Conservation (phyloP, 768 basidiomycete species). For the Mycena olivaceomarginata region DNA sequence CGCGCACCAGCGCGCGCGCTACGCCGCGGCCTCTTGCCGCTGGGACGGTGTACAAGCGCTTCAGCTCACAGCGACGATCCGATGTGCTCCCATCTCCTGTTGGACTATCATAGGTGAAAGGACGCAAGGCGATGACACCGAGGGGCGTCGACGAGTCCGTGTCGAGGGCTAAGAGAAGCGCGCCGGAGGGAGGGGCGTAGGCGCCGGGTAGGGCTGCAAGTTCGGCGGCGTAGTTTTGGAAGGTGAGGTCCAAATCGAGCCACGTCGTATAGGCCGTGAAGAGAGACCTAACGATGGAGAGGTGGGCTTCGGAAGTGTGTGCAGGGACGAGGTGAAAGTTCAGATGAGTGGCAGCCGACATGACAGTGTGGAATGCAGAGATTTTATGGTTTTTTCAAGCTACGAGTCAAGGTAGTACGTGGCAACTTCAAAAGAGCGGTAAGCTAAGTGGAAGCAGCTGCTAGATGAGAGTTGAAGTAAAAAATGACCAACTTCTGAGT, state of each 20-base stretch:
- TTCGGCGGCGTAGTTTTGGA: constrained; percentile 5
- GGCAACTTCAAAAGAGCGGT: too few relatives aligned
- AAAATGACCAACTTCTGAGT: too few relatives aligned
- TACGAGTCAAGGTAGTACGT: too few relatives aligned
- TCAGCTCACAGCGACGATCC: neutral
- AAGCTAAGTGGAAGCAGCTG: too few relatives aligned
- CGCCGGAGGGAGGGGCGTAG: neutral
- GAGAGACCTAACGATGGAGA: neutral
- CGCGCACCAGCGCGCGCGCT: neutral
- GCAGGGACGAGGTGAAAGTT: constrained; percentile 1
- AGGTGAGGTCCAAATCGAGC: constrained; percentile 1
- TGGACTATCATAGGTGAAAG: too few relatives aligned
- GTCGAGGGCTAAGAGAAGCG: constrained; percentile 4
- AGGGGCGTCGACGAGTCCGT: constrained; percentile 1
- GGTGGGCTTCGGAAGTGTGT: constrained; percentile 2
- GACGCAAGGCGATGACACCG: neutral
- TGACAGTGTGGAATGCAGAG: too few relatives aligned
- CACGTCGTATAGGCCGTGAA: constrained; percentile 9
- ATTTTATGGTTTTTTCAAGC: neutral
- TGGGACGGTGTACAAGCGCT: constrained; percentile 4
- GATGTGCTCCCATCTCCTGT: too few relatives aligned
- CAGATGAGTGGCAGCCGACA: neutral
- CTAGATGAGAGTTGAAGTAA: too few relatives aligned
- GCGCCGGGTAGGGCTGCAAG: neutral
- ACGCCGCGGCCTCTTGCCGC: constrained; percentile 4